Percentiles rank a stretch among this genome's conserved stretches.
Evolutionary conservation across 768 basidiomycete genomes (phyloP).

Genomic region (Boletus pseudopeckii): DNA sequence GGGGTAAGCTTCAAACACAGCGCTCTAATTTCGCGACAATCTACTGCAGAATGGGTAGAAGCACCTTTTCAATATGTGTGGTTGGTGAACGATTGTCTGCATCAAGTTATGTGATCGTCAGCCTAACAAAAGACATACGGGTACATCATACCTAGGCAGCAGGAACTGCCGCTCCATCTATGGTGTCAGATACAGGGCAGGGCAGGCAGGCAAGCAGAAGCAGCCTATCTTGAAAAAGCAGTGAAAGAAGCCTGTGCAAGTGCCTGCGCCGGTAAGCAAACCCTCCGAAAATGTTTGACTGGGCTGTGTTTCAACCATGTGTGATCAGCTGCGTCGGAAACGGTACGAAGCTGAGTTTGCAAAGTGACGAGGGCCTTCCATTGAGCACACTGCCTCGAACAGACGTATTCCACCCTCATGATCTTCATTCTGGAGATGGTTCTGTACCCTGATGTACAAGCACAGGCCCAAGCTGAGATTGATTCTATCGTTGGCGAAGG

Average conservation of each 20-base stretch:
- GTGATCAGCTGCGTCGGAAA: slow-evolving; percentile 20
- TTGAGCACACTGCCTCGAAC: slow-evolving; percentile 6
- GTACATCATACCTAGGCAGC: slow-evolving; percentile 8
- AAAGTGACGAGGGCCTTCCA: background rate
- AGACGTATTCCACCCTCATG: slow-evolving; percentile 19
- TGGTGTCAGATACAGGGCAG: slow-evolving; percentile 23
- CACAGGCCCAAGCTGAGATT: slow-evolving; percentile 18
- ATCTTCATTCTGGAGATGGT: slow-evolving; percentile 27
- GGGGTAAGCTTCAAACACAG: slow-evolving; percentile 20
- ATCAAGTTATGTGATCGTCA: background rate
- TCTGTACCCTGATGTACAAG: slow-evolving; percentile 25
- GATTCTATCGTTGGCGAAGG: slow-evolving; percentile 16
- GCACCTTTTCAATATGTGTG: slow-evolving; percentile 24
- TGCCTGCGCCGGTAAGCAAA: slow-evolving; percentile 15
- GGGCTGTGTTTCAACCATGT: slow-evolving; percentile 9
- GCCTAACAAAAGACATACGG: background rate
- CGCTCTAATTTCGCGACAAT: slow-evolving; percentile 11
- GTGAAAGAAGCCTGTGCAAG: slow-evolving; percentile 24
- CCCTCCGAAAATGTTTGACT: background rate
- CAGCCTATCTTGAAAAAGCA: slow-evolving; percentile 14
- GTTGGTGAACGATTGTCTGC: slow-evolving; percentile 6
- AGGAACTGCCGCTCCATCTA: slow-evolving; percentile 19
- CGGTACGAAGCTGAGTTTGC: slow-evolving; percentile 12
- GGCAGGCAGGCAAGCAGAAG: slow-evolving; percentile 6
- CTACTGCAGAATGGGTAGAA: slow-evolving; percentile 12